Conservation (phyloP, 495 filamentous ascomycete species). For the Aspergillus ostianus region DNA sequence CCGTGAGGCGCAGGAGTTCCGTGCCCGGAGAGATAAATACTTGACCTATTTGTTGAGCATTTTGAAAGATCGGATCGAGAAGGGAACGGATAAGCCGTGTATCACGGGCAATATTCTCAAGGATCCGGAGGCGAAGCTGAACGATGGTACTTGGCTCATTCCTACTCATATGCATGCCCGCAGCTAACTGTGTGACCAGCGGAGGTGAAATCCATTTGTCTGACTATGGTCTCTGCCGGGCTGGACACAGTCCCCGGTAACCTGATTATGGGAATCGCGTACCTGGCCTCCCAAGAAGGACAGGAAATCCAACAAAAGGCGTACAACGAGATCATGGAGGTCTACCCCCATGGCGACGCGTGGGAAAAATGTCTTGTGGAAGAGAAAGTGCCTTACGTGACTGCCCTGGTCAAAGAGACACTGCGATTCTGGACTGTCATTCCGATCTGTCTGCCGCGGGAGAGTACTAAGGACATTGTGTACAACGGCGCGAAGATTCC, state of each 20-base stretch:
- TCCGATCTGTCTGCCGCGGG: constrained; percentile 66
- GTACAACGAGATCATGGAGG: constrained; percentile 60
- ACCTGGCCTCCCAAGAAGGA: constrained; percentile 60
- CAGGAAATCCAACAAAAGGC: constrained; percentile 63
- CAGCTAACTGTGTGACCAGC: constrained; percentile 34
- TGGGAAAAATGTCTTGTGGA: constrained; percentile 65
- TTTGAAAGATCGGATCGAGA: constrained; percentile 57
- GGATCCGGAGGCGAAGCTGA: constrained; percentile 60
- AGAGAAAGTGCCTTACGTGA: constrained; percentile 70
- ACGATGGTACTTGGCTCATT: constrained; percentile 48
- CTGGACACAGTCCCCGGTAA: constrained; percentile 70
- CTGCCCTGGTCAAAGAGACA: constrained; percentile 66
- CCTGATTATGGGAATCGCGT: constrained; percentile 70
- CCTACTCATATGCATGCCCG: background rate
- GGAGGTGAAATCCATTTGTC: constrained; percentile 69
- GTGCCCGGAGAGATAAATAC: constrained; percentile 55
- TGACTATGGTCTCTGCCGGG: constrained; percentile 73
- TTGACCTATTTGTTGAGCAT: constrained; percentile 57
- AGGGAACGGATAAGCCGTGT: constrained; percentile 66
- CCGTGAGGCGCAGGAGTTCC: constrained; percentile 52
- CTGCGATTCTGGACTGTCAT: constrained; percentile 74
- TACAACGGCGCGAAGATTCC: constrained; percentile 60
- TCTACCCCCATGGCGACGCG: constrained; percentile 63
- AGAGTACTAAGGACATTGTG: constrained; percentile 61
- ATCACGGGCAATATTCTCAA: constrained; percentile 69